phyloP scores from a whole-genome alignment of 2,329 filamentous ascomycete species.

The Tolypocladium inflatum region DNA sequence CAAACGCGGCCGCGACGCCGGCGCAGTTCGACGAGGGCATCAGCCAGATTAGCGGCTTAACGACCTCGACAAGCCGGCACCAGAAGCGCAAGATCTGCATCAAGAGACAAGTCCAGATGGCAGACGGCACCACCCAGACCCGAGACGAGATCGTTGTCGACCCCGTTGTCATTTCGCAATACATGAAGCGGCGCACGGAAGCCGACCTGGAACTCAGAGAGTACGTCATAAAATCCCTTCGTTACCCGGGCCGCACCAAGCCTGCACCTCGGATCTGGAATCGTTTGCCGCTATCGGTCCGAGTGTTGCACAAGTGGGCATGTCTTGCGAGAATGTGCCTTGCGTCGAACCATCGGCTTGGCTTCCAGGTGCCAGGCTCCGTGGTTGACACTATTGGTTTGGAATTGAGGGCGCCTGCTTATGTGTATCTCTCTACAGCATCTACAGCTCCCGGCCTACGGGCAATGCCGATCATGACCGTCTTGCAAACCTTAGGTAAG shows the following conservation, averaged over 20 bases:
- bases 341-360: constrained; percentile 9
- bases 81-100: constrained; percentile 64
- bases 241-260: neutral
- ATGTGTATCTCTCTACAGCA: constrained; percentile 31
- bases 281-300: constrained; percentile 8
- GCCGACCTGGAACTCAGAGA: constrained; percentile 64
- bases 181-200: constrained; percentile 67
- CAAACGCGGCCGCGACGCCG: constrained; percentile 60
- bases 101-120: constrained; percentile 45
- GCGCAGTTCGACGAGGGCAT: constrained; percentile 65
- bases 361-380: constrained; percentile 17
- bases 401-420: constrained; percentile 25
- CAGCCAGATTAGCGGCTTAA: constrained; percentile 67
- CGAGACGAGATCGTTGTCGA: constrained; percentile 66
- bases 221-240: constrained; percentile 36
- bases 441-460: constrained; percentile 39
- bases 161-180: constrained; percentile 79
- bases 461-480: constrained; percentile 42
- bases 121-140: constrained; percentile 44
- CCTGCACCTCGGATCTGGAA: constrained; percentile 8
- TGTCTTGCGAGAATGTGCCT: constrained; percentile 7
- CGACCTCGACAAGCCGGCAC: constrained; percentile 54
- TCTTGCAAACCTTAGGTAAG: constrained; percentile 32
- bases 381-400: constrained; percentile 21
- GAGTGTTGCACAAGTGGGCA: constrained; percentile 11